Percentiles rank a stretch among this genome's conserved stretches.
Evolutionary conservation across 208 protist genomes (phyloP).

Genomic region (Angomonas desouzai): DNA sequence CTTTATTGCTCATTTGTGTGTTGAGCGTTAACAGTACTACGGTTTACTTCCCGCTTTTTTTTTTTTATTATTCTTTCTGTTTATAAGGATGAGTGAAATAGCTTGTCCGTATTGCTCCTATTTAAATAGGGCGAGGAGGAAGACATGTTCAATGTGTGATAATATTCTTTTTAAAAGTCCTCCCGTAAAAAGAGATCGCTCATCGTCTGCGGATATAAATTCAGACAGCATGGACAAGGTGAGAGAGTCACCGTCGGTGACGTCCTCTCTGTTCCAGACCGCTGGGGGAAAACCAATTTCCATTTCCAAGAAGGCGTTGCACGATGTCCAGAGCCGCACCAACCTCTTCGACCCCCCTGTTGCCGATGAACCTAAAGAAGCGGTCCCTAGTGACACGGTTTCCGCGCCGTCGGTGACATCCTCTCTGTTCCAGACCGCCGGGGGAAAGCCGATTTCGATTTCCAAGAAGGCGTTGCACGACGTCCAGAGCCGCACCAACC

Average conservation of each 20-base stretch:
- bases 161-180: slow-evolving; percentile 36
- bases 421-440: slow-evolving; percentile 7
- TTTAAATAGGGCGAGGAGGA: slow-evolving; percentile 31
- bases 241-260: too few relatives aligned
- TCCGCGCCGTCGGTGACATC: neutral
- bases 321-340: neutral
- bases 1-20: too few relatives aligned
- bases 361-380: slow-evolving; percentile 1
- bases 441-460: slow-evolving; percentile 13
- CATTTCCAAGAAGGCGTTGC: slow-evolving; percentile 10
- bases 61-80: slow-evolving; percentile 21
- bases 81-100: slow-evolving; percentile 21
- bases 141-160: slow-evolving; percentile 57
- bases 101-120: slow-evolving; percentile 67
- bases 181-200: neutral
- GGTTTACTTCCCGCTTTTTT: too few relatives aligned
- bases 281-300: slow-evolving; percentile 10
- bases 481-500: neutral
- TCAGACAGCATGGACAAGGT: too few relatives aligned
- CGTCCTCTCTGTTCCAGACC: slow-evolving; percentile 6
- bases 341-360: neutral
- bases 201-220: neutral
- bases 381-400: neutral
- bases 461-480: slow-evolving; percentile 6
- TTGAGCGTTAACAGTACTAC: too few relatives aligned